Evolutionary conservation across 2,329 filamentous ascomycete genomes (phyloP), one percentile per base, ranked within the genome.

Genomic region (Endothia cerciana): DNA sequence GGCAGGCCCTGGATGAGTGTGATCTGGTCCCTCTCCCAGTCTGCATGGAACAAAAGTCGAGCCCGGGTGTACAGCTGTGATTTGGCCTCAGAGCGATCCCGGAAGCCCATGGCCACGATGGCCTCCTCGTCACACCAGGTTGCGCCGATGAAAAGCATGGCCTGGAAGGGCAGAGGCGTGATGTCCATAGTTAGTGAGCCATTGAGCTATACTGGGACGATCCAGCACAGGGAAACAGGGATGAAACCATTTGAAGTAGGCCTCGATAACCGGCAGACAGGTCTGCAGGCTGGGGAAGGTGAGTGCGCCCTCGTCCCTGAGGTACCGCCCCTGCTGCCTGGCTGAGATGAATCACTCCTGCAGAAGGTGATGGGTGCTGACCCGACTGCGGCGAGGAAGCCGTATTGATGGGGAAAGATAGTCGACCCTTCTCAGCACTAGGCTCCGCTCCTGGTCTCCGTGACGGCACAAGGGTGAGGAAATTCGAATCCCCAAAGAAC

Each of bases 401-500:
- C 11, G 62, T 47, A 5, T 58, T 59, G n/a, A 70, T 62, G 4
- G 70, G 68, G 17, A 70, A 71, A 4, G 68, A 67, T 33, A 70
- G 62, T 1, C 69, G 66, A 2, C 65, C 68, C 19, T 69, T 70
- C 33, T 66, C 63, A 8, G 28, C 55, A 19, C 13, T 63, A 36
- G 25, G 28, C 33, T n/a, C 49, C 30, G 30, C 4, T 36, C 62
- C 62, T 22, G 57, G 36, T 15, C 51, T 41, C 40, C 62, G 45
- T 5, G 65, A 67, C 1, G 69, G 68, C 3, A 71, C 75, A 2
- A 79, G 69, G 3, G 76, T 78, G 40, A 78, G 74, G 63, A 78
- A 78, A 64, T 77, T 79, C 65, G 77, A 78, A 68, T 79, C 77
- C 45, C 77, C 77, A 58, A 77, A 78, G 72, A 78, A 78, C 22